A percentile compares a stretch with the other conserved stretches of the same genome.
phyloP scores from a whole-genome alignment of 805 yeast species.

The Kazachstania bromeliacearum region DNA sequence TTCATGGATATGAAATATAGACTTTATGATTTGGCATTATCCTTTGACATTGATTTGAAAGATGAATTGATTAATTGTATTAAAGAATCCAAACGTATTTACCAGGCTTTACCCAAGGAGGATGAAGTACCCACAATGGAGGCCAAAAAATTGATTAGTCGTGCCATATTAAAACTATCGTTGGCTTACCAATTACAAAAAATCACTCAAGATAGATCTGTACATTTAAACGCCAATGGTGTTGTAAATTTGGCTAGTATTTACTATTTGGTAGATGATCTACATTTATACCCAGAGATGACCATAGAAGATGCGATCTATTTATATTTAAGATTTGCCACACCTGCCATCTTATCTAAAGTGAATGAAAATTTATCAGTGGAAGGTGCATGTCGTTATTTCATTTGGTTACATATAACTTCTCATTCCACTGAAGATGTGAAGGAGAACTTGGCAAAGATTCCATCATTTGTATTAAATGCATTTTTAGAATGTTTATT shows the following conservation, averaged over 20 bases:
- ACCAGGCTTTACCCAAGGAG: constrained; percentile 28
- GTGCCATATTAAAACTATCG: constrained; percentile 31
- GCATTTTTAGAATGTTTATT: constrained; percentile 37
- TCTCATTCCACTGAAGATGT: constrained; percentile 15
- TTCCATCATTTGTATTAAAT: constrained; percentile 30
- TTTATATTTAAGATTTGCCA: constrained; percentile 32
- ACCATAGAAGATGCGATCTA: constrained; percentile 29
- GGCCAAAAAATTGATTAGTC: constrained; percentile 28
- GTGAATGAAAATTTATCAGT: constrained; percentile 17
- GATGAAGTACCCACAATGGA: constrained; percentile 24
- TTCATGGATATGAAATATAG: constrained; percentile 32
- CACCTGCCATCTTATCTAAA: constrained; percentile 32
- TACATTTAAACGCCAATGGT: constrained; percentile 30
- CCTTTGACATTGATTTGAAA: constrained; percentile 59
- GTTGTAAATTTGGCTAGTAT: constrained; percentile 23
- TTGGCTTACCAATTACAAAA: constrained; percentile 28
- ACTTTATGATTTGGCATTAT: constrained; percentile 41
- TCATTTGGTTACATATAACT: constrained; percentile 32
- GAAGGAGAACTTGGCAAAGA: constrained; percentile 7
- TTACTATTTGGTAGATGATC: constrained; percentile 15
- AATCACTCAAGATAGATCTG: constrained; percentile 20
- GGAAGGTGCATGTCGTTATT: constrained; percentile 26
- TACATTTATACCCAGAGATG: constrained; percentile 14
- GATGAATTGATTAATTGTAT: constrained; percentile 31
- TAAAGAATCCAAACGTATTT: constrained; percentile 34